Percentiles rank a stretch among this genome's conserved stretches.
These are phyloP conservation scores for Dioszegia aurantiaca DNA, from an alignment of 768 basidiomycete genomes.

Conservation along the genomic window DNA sequence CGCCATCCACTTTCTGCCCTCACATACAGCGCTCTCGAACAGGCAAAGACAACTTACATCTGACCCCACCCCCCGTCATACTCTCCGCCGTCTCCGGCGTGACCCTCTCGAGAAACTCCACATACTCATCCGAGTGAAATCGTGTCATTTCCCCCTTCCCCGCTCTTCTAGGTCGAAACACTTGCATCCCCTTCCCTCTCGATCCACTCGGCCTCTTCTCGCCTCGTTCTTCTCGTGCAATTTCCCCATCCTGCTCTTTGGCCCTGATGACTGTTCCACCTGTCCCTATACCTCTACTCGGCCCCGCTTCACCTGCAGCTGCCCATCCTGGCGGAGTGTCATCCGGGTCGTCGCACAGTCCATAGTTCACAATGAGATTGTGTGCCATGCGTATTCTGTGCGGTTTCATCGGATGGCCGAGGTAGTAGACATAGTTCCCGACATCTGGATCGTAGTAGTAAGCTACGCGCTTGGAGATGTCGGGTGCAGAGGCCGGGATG, in stretches of 20 bases:
- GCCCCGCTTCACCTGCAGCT: background rate
- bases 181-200: slow-evolving; percentile 62
- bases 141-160: slow-evolving; percentile 75
- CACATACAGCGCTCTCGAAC: too few species aligned
- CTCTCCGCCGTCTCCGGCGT: slow-evolving; percentile 87
- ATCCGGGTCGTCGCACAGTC: slow-evolving; percentile 70
- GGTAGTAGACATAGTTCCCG: slow-evolving; percentile 73
- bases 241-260: slow-evolving; percentile 4
- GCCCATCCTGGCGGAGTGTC: slow-evolving; percentile 1
- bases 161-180: slow-evolving; percentile 70
- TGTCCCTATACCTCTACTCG: slow-evolving; percentile 8
- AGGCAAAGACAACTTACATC: slow-evolving; percentile 59
- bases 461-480: slow-evolving; percentile 26
- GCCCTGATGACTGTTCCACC: background rate
- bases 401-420: slow-evolving; percentile 93
- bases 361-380: slow-evolving; percentile 83
- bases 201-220: slow-evolving; percentile 15
- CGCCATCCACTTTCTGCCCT: too few species aligned
- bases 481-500: slow-evolving; percentile 16
- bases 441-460: slow-evolving; percentile 54
- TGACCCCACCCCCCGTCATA: slow-evolving; percentile 74
- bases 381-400: slow-evolving; percentile 92
- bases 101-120: slow-evolving; percentile 82
- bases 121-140: slow-evolving; percentile 98
- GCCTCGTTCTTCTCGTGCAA: background rate